Evolutionary conservation across 129 eudicot genomes (phyloP).

Genomic region (Helianthus annuus): DNA sequence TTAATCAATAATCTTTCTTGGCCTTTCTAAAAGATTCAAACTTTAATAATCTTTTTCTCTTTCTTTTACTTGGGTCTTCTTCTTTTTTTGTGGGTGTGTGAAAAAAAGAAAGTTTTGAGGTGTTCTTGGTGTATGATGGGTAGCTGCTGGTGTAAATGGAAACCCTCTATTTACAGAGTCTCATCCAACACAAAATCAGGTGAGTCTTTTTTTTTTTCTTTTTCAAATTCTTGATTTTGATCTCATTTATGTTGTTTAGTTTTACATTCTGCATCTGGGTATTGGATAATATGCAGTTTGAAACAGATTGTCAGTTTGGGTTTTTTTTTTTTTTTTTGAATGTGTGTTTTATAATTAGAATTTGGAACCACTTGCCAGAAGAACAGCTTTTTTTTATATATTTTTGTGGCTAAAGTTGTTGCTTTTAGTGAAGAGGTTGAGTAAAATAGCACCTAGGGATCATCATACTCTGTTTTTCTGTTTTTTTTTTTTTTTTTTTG

Average conservation of each 20-base stretch:
- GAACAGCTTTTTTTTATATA: background rate
- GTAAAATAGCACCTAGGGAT: slow-evolving; percentile 26
- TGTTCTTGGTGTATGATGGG: slow-evolving; percentile 47
- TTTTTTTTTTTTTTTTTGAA: background rate
- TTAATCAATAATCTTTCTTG: slow-evolving; percentile 19
- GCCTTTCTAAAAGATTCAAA: slow-evolving; percentile 31
- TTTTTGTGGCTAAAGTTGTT: background rate
- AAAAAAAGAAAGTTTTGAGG: slow-evolving; percentile 11
- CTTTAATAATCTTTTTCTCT: slow-evolving; percentile 23
- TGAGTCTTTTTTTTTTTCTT: slow-evolving; percentile 36
- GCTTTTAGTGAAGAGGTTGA: background rate
- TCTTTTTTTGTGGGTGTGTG: slow-evolving; percentile 15
- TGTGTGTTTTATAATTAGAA: slow-evolving; percentile 8
- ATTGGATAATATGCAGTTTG: slow-evolving; percentile 16
- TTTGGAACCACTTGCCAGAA: slow-evolving; percentile 7
- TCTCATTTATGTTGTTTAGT: background rate
- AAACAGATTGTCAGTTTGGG: background rate
- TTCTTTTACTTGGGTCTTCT: slow-evolving; percentile 25
- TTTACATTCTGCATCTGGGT: slow-evolving; percentile 14
- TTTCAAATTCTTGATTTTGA: background rate
- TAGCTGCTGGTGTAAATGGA: slow-evolving; percentile 69
- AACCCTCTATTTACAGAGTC: slow-evolving; percentile 61
- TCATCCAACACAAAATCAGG: slow-evolving; percentile 70
- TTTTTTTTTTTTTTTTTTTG: slow-evolving; percentile 3
- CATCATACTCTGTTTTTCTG: slow-evolving; percentile 20